Base-by-base conservation (phyloP, 805 yeast genomes). In the Saccharomycopsis babjevae region DNA sequence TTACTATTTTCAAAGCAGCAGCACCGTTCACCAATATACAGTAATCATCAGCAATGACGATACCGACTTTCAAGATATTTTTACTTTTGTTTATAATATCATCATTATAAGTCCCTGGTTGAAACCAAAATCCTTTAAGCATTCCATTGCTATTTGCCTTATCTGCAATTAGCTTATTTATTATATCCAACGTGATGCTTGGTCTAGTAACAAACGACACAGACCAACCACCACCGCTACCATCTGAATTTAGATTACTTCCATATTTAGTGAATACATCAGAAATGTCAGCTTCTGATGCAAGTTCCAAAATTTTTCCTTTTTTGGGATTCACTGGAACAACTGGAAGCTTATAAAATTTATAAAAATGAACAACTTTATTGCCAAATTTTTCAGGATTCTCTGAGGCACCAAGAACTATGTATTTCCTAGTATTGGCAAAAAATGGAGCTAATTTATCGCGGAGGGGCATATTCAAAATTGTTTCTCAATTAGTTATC, bases 171-270 rank as follows among this genome's bases (percentile, higher is more conserved):
- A 81, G 71, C 16, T 76, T 76, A 11, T 75, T 70, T 42, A 84
- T 68, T 0, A 77, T 69, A 6, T 76, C 69, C 18, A 78, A 73
- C 1, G 90, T 81, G 3, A 85, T 79, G 0, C 69, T 68, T 1
- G 96, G 94, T 1, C 96, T 92, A 0, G 96, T 88, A 58, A 89
- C 82, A 50, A 89, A 84, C 36, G 89, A 83, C 7, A 86, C 71
- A 62, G 86, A 81, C 30, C 82, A 68, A 11, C 82, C 83, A 62
- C 80, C 83, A 57, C 69, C 50, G 15, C 66, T 69, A 1, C 55
- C 57, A 55, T 60, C 25, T 28, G 65, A 64, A 16, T 62, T 46
- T 66, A 65, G 10, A 67, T 64, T 11, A 7, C 22, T n/a, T 3
- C 43, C 54, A 62, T 46, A 73, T 63, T 40, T 60, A 62, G 59